Percentiles rank a stretch among this genome's conserved stretches.
Conservation (phyloP, 768 basidiomycete species). For the Suillus brevipes region DNA sequence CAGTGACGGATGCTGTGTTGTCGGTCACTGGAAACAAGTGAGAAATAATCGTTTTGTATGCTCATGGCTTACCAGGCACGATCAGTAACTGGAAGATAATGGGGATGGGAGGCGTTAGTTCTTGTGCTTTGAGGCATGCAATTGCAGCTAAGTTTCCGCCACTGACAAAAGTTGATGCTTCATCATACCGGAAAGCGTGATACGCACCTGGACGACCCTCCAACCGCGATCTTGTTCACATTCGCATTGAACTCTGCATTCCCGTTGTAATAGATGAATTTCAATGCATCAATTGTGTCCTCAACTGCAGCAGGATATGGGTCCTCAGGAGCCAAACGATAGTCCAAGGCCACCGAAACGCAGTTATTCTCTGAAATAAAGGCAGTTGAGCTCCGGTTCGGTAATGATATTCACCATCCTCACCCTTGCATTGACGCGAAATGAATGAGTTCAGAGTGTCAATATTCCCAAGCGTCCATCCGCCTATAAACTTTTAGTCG, state of each 20-base stretch:
- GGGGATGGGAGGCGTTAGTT: slow-evolving; percentile 49
- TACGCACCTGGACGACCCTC: slow-evolving; percentile 66
- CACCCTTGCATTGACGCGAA: slow-evolving; percentile 26
- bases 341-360: slow-evolving; percentile 66
- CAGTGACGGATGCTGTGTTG: slow-evolving; percentile 56
- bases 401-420: neutral
- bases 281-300: slow-evolving; percentile 63
- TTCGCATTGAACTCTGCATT: slow-evolving; percentile 48
- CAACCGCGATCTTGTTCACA: slow-evolving; percentile 56
- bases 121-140: slow-evolving; percentile 60
- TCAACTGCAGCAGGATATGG: slow-evolving; percentile 72
- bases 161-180: slow-evolving; percentile 32
- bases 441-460: slow-evolving; percentile 57
- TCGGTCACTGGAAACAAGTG: slow-evolving; percentile 46
- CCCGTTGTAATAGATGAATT: slow-evolving; percentile 58
- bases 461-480: slow-evolving; percentile 73
- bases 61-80: slow-evolving; percentile 45
- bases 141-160: slow-evolving; percentile 73
- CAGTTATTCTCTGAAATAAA: slow-evolving; percentile 50
- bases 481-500: slow-evolving; percentile 41
- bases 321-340: slow-evolving; percentile 70
- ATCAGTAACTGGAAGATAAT: slow-evolving; percentile 66
- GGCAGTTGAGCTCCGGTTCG: neutral
- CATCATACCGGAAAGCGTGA: neutral
- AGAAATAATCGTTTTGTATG: neutral